Percentiles rank a stretch among this genome's conserved stretches.
phyloP scores from a whole-genome alignment of 805 yeast species.

The Hanseniaspora taiwanica region DNA sequence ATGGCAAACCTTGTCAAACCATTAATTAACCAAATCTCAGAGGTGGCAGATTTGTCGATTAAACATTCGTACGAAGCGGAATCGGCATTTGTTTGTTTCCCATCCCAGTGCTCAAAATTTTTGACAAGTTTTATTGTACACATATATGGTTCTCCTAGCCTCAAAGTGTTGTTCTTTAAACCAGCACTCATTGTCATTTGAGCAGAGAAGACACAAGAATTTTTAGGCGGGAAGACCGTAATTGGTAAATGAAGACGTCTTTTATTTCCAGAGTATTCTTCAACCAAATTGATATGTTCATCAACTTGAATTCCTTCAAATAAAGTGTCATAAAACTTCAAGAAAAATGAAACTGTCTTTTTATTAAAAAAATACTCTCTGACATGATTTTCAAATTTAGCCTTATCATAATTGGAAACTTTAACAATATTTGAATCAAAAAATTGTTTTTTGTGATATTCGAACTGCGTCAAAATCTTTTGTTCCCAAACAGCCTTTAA shows the following conservation, averaged over 20 bases:
- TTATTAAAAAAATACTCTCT: background rate
- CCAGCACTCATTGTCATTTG: background rate
- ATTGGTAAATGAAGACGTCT: background rate
- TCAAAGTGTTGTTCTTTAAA: slow-evolving; percentile 1
- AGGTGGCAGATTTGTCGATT: slow-evolving; percentile 8
- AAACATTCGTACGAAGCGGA: slow-evolving; percentile 32
- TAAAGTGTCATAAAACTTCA: slow-evolving; percentile 2
- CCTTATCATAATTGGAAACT: slow-evolving; percentile 3
- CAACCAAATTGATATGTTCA: background rate
- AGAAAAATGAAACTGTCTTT: background rate
- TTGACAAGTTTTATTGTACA: slow-evolving; percentile 1
- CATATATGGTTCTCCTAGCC: slow-evolving; percentile 3
- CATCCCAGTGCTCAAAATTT: background rate
- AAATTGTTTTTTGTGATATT: slow-evolving; percentile 10
- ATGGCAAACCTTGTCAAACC: slow-evolving; percentile 53
- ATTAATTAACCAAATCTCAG: slow-evolving; percentile 68
- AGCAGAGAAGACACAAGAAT: background rate
- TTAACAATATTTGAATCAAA: slow-evolving; percentile 3
- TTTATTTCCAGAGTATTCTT: background rate
- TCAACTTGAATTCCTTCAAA: slow-evolving; percentile 5
- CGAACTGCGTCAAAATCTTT: slow-evolving; percentile 11
- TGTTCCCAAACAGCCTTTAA: slow-evolving; percentile 13
- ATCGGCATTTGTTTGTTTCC: slow-evolving; percentile 5
- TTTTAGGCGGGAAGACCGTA: background rate
- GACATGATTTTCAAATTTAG: slow-evolving; percentile 1